Base-by-base conservation (phyloP, 2,329 filamentous ascomycete genomes). In the Sclerotinia glacialis region DNA sequence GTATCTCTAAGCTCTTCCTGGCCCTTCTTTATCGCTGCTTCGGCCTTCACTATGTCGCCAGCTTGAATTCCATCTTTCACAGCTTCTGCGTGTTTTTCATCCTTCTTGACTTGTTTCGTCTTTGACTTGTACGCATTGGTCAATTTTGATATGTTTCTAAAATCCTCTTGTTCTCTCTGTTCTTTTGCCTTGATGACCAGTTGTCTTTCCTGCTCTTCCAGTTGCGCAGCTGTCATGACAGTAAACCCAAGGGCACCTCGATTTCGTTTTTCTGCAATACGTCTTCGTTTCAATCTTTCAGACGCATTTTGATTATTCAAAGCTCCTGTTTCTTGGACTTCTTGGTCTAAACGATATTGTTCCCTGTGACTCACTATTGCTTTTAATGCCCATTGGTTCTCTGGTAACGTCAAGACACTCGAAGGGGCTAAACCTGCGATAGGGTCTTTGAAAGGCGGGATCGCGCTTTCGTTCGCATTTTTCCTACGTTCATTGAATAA, bases 271-370 rank as follows among this genome's bases (percentile, higher is more conserved):
- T 49, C 44, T 0, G 58, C 44, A 4, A 60, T 34, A 26, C 58
- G 58, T 37, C 49, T 49, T 6, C 58, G 58, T 49, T 60, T 60
- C 28, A 49, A 26, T 60, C 58, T 49, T 37, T 49, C 58, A 23
- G 58, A 60, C 2, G 58, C 58, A 26, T 60, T 49, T 12, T 37
- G 58, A 5, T 37, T 34, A 23, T 60, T 49, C 58, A 49, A 21
- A 14, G 58, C 44, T 23, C 21, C 31, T 31, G 28, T 26, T 26
- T 49, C 58, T 11, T 49, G 58, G 21, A 37, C 44, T 37, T 60
- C 58, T 26, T 49, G 28, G 5, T 37, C 21, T 14, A 60, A 37
- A 28, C 58, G 58, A 18, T 11, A 12, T 5, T 49, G 28, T 9
- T 60, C 44, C 23, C 26, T 60, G 28, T 60, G 28, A 23, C 28